phyloP scores from a whole-genome alignment of 257 asterid genomes.

The Striga asiatica region DNA sequence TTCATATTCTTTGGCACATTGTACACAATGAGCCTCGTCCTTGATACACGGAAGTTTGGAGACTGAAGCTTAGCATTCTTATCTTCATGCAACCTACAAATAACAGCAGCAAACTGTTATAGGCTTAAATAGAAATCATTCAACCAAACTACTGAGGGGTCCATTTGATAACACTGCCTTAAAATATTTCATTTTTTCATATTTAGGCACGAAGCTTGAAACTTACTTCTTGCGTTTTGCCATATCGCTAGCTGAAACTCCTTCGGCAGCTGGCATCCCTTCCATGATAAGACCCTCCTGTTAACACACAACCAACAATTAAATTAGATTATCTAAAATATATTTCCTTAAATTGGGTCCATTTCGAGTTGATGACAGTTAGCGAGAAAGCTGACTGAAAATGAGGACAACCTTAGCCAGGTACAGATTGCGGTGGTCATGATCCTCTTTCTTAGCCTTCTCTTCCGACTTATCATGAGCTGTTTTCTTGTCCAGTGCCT shows the following conservation, averaged over 20 bases:
- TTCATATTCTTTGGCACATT: constrained; percentile 75
- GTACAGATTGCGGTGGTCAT: constrained; percentile 71
- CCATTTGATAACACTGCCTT: too few relatives aligned
- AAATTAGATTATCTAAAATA: neutral
- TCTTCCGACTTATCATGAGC: constrained; percentile 72
- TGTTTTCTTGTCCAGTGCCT: constrained; percentile 73
- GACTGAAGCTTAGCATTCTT: constrained; percentile 73
- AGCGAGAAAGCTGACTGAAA: constrained; percentile 9
- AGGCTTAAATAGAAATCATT: neutral
- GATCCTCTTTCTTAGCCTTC: constrained; percentile 64
- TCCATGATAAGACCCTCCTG: constrained; percentile 90
- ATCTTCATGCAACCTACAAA: constrained; percentile 71
- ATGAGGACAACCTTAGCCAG: constrained; percentile 65
- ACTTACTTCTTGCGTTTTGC: constrained; percentile 73
- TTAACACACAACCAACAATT: constrained; percentile 16
- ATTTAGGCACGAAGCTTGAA: neutral
- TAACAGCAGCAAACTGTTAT: neutral
- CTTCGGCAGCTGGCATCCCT: constrained; percentile 87
- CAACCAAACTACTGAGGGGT: neutral
- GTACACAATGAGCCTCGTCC: constrained; percentile 76
- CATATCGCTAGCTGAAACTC: constrained; percentile 75
- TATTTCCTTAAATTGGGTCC: neutral
- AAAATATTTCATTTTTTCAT: neutral
- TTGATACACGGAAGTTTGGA: constrained; percentile 86
- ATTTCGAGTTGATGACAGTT: neutral